These are phyloP conservation scores for Juglanconis juglandina DNA, from an alignment of 2,329 filamentous ascomycete species.

Conservation along the genomic window DNA sequence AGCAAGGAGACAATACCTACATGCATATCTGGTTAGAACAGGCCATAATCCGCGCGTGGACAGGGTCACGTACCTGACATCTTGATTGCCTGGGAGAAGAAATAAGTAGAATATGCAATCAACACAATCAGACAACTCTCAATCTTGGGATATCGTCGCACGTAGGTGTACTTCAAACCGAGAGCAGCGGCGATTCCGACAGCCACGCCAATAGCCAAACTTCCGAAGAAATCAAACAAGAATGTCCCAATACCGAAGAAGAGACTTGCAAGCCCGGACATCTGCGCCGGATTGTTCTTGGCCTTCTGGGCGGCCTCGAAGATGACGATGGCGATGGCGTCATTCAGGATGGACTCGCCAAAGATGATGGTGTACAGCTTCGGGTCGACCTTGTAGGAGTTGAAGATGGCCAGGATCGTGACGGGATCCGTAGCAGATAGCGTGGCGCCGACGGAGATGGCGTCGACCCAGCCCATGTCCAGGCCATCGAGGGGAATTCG, in stretches of 20 bases:
- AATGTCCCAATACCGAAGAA: constrained; percentile 93
- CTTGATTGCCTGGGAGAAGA: constrained; percentile 92
- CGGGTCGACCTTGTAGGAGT: constrained; percentile 97
- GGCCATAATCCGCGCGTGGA: background rate
- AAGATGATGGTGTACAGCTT: constrained; percentile 99
- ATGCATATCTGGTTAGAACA: background rate
- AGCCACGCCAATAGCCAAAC: constrained; percentile 80
- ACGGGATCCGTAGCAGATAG: constrained; percentile 96
- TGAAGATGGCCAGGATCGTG: constrained; percentile 97
- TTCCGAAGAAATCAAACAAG: constrained; percentile 93
- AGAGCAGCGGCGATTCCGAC: constrained; percentile 86
- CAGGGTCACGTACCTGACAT: constrained; percentile 72
- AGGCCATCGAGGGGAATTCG: constrained; percentile 81
- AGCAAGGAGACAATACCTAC: constrained; percentile 90
- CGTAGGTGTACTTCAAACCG: constrained; percentile 89
- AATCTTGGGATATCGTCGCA: constrained; percentile 89
- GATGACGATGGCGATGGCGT: constrained; percentile 96
- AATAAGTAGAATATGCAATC: constrained; percentile 94
- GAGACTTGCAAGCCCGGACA: constrained; percentile 74
- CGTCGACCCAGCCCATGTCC: constrained; percentile 87
- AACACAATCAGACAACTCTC: constrained; percentile 93
- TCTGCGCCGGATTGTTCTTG: constrained; percentile 68
- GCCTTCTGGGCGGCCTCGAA: constrained; percentile 97
- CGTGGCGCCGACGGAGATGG: constrained; percentile 93
- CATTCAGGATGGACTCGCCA: constrained; percentile 95